Evolutionary conservation across 441 rosid genomes (phyloP).

Genomic region (Gossypium schwendimanii): DNA sequence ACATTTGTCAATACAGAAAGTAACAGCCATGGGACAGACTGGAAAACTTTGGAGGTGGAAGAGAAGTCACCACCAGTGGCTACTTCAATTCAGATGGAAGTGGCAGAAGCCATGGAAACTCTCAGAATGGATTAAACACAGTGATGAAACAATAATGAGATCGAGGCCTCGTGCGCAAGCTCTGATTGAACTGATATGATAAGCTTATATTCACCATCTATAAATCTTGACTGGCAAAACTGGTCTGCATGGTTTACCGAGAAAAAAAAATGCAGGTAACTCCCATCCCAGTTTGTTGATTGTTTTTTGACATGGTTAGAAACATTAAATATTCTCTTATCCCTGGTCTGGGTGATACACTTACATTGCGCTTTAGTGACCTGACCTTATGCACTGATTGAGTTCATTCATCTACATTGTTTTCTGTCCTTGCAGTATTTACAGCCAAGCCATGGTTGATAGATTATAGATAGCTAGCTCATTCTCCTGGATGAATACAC

Average conservation of each 20-base stretch:
- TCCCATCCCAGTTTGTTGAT: neutral
- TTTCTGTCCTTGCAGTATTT: neutral
- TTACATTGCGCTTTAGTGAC: neutral
- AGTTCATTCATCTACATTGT: neutral
- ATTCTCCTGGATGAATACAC: neutral
- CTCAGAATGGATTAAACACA: constrained; percentile 68
- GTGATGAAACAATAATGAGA: constrained; percentile 56
- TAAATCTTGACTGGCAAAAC: constrained; percentile 18
- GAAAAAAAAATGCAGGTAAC: constrained; percentile 29
- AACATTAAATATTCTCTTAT: neutral
- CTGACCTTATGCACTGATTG: neutral
- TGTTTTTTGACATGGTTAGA: neutral
- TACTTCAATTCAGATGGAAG: constrained; percentile 69
- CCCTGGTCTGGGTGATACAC: neutral
- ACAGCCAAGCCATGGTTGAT: neutral
- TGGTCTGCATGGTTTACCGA: constrained; percentile 14
- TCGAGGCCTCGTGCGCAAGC: constrained; percentile 39
- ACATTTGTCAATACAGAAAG: constrained; percentile 39
- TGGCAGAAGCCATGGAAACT: constrained; percentile 84
- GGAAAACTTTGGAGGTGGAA: constrained; percentile 77
- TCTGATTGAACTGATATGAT: constrained; percentile 29
- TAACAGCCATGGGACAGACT: constrained; percentile 39
- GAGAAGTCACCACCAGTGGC: constrained; percentile 76
- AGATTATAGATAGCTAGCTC: neutral
- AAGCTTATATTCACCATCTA: constrained; percentile 8